Evolutionary conservation across 345 rosid genomes (phyloP), one percentile per base, ranked within the genome.

Genomic region (Ricinus communis): DNA sequence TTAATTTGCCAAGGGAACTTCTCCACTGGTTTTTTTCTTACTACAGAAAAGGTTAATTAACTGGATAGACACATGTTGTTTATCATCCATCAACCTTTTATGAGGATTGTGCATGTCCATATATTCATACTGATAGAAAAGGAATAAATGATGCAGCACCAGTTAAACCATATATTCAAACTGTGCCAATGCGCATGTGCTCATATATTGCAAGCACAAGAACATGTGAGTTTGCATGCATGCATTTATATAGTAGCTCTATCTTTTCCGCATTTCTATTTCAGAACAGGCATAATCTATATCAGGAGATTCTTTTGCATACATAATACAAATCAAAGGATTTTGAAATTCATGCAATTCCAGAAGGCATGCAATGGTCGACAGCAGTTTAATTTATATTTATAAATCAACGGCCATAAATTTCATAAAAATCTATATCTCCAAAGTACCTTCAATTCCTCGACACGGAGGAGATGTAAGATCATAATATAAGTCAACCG

Each of bases 401-500:
- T 47, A 54, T 31, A 11, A 31, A 11, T 53, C 57, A 22, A 68
- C 38, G 41, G n/a, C 46, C 21, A 40, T 25, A 38, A 27, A 62
- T 25, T 21, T 8, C 3, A 24, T 16, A 71, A 21, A n/a, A 30
- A 63, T 27, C 18, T 24, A 49, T 2, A 49, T 51, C 49, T 46
- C 67, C 13, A 41, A 64, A 61, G 51, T 87, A 94, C 98, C 97
- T 94, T 94, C 84, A 94, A 65, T 81, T 94, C 99, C 85, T 94
- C 99, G 65, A 94, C 99, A 56, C 97, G 99, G 69, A 94, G 91
- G 71, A 94, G 99, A 85, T 90, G 97, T 77, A 94, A 79, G 76
- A 94, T 94, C 98, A 94, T 94, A 69, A 91, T 91, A 71, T 91
- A 94, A 63, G 98, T 94, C 75, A 94, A 80, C 53, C 98, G 96